These are phyloP conservation scores for Colletotrichum lupini DNA, from an alignment of 2,329 filamentous ascomycete genomes.

Conservation along the genomic window DNA sequence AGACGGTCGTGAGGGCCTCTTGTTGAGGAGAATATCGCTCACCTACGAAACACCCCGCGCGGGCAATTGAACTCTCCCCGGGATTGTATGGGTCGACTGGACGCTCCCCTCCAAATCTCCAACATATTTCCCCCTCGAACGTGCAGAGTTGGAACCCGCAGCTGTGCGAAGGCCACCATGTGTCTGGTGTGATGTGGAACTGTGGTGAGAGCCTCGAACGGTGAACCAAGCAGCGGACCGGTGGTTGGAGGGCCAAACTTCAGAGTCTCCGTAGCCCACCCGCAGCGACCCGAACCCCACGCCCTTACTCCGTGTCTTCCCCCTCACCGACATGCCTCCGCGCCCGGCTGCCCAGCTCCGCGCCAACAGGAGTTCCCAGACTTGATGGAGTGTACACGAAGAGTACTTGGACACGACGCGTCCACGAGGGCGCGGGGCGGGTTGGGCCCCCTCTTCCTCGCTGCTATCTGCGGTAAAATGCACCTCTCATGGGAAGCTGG, in stretches of 20 bases:
- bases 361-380: conserved; percentile 11
- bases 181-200: not conserved
- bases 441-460: not conserved
- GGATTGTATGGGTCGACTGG: not conserved
- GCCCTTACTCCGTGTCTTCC: not conserved
- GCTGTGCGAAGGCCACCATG: not conserved
- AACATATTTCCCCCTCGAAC: not conserved
- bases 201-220: not conserved
- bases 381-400: not conserved
- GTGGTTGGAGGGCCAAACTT: not conserved
- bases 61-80: not conserved
- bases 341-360: conserved; percentile 9
- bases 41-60: not conserved
- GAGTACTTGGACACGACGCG: conserved; percentile 14
- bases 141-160: not conserved
- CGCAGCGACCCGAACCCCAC: not conserved
- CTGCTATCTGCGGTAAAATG: not conserved
- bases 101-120: not conserved
- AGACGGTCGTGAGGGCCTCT: not conserved
- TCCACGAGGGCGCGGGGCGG: not conserved
- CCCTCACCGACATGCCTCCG: conserved; percentile 22
- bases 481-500: conserved; percentile 10
- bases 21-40: not conserved
- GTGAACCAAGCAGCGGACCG: not conserved
- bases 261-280: not conserved